Conservation (phyloP, 352 stramenopile genomes). For the Elongisporangium undulatum region DNA sequence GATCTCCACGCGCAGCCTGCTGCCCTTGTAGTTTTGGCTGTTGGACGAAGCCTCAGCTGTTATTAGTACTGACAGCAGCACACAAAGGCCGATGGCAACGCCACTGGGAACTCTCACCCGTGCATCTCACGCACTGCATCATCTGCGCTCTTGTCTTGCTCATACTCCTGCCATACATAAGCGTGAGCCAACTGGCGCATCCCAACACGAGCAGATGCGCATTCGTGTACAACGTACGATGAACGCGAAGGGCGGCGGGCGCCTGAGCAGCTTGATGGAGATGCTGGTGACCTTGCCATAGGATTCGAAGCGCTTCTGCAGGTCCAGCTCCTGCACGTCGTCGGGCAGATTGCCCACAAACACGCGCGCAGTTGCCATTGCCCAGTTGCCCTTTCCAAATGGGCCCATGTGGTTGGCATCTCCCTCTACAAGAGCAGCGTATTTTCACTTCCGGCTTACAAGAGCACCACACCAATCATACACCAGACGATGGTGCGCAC, state of each 20-base stretch:
- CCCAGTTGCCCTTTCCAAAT: background rate
- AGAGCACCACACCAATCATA: background rate
- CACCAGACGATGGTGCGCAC: background rate
- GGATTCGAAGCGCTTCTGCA: slow-evolving; percentile 49
- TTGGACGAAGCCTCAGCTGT: background rate
- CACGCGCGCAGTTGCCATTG: slow-evolving; percentile 28
- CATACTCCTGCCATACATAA: slow-evolving; percentile 38
- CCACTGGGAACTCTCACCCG: slow-evolving; percentile 17
- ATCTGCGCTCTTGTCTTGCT: slow-evolving; percentile 44
- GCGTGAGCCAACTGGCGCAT: background rate
- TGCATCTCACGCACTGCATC: slow-evolving; percentile 57
- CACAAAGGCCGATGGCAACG: background rate
- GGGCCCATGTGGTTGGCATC: too few species aligned
- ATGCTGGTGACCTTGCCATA: slow-evolving; percentile 41
- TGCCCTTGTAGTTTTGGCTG: slow-evolving; percentile 23
- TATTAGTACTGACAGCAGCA: background rate
- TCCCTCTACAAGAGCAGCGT: slow-evolving; percentile 1
- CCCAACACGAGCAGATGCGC: background rate
- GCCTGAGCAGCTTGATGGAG: slow-evolving; percentile 50
- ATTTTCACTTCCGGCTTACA: background rate
- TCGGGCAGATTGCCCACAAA: slow-evolving; percentile 64
- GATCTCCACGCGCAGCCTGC: slow-evolving; percentile 51
- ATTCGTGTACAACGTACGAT: slow-evolving; percentile 29
- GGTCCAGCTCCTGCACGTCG: slow-evolving; percentile 45
- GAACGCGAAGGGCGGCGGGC: slow-evolving; percentile 46